Evolutionary conservation across 495 filamentous ascomycete genomes (phyloP), one percentile per base, ranked within the genome.

Genomic region (Tuber brumale): DNA sequence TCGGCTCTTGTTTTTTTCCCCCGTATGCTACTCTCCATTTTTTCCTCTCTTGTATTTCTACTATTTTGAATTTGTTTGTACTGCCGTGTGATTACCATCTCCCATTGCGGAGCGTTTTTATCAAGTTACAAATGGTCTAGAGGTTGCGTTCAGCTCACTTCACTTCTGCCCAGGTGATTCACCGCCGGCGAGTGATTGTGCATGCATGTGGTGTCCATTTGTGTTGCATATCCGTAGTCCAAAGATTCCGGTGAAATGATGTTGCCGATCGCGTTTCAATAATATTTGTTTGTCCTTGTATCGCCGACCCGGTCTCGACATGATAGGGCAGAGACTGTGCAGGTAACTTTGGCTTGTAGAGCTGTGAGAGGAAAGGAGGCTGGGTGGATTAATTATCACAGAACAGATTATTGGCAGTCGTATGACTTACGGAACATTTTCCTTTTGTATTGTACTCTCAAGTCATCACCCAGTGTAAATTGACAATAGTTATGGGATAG

Each of bases 41-140:
- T 69, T 77, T 76, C 41, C 41, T 19, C 51, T 44, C 21, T 31
- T 51, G 6, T 21, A 43, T 48, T 72, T 19, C 51, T 35, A 16
- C 72, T 42, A 6, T 19, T 37, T 79, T 35, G 70, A 21, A 69
- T 41, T 23, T 51, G 8, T 12, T n/a, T 46, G 39, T 45, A 51
- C 46, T 45, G 18, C 16, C 31, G 57, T 66, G 16, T 35, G 27
- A 12, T 35, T 66, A 35, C 31, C 27, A 12, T 19, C 27, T 7
- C 14, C n/a, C 57, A 18, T 66, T 14, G 57, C 31, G 27, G 57
- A 35, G 57, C 1, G 12, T 31, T 27, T 2, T 27, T 10, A 10
- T n/a, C 10, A 48, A 6, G 0, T 23, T 61, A 66, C 57, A 12
- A 3, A 31, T 35, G 12, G 57, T 31, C 27, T 31, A 19, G 14